Base-by-base conservation (phyloP, 352 stramenopile genomes). In the Globisporangium camurandrum region DNA sequence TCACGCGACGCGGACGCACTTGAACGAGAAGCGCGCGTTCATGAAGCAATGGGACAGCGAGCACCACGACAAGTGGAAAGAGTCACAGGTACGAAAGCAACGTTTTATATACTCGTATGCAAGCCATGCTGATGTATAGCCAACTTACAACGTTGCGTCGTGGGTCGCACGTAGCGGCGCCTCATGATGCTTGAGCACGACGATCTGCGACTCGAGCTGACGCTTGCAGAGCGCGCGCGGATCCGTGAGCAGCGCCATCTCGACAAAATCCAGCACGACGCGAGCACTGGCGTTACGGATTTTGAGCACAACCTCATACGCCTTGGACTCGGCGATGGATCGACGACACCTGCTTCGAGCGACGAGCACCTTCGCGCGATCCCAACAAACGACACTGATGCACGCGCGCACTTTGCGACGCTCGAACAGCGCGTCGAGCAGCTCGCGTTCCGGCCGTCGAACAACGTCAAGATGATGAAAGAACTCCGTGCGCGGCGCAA, bases 381-480 rank as follows among this genome's bases (percentile, higher is more conserved):
- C 16, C 51, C 67, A 17, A 34, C 56, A 0, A 64, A 49, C 34
- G 75, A 86, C 45, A 30, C 59, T 16, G 74, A 67, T 6, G 33
- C 71, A 0, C 37, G 79, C 4, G 64, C 51, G 0, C 78, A 86
- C 50, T 55, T 84, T 10, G 44, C 57, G 8, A 54, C 37, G 22
- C 57, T 90, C 0, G 67, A 86, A 42, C 46, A 70, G 47, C 57
- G 64, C 4, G 74, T 88, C 1, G 56, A 76, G 7, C 56, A 69
- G 37, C 61, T 84, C 43, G 59, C 75, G n/a, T 88, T 90, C 45
- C 64, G 78, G 0, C 78, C 75, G 11, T 84, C 78, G 2, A 88
- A 80, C 54, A 90, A 90, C 42, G 41, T 88, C 19, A 75, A 88
- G 52, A 90, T 90, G 78, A 88, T 90, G 78, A 88, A 86, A 56